Base-by-base conservation (phyloP, 2,329 filamentous ascomycete species). In the Pestalotiopsis sp. region DNA sequence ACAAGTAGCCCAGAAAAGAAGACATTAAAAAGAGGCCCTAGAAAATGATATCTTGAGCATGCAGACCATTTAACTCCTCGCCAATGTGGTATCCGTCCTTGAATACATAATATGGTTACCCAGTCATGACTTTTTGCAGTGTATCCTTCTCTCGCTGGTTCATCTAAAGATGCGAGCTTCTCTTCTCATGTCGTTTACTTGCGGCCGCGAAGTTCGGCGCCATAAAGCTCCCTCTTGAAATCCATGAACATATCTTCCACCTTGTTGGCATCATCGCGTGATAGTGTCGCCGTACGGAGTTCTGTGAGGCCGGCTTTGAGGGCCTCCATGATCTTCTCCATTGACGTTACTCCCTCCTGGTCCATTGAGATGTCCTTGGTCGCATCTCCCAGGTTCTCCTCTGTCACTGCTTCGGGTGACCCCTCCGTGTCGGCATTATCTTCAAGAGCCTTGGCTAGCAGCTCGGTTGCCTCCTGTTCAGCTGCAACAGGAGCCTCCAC, bases 161-260 rank as follows among this genome's bases (percentile, higher is more conserved):
- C 20, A 41, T 56, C 31, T 31, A 57, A 36, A 25, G 38, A 31
- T 39, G 31, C 62, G 52, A 12, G 20, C 62, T 36, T 14, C 62
- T n/a, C 23, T 27, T 5, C 62, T 36, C 64, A 57, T 36, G 36
- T 61, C 27, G n/a, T 61, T 56, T 59, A 49, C 14, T 61, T 67
- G 49, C 78, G 74, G 49, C 87, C 86, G 70, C 92, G 85, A 74
- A 84, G 84, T 74, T 90, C 90, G 17, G 93, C 93, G 68, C 91
- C 89, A 77, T 92, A 92, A 65, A 95, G 85, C 78, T 92, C 90
- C 71, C 88, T 86, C 78, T 92, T 91, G 72, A 95, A 89, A 78
- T 95, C 92, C 83, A 95, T 93, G 76, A 96, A 85, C 74, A 94
- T 82, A 76, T 95, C 91, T 76, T 96, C 93, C 72, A 96, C 85